Evolutionary conservation across 768 basidiomycete genomes (phyloP), one percentile per base, ranked within the genome.

Genomic region (Mycena capillaripes): DNA sequence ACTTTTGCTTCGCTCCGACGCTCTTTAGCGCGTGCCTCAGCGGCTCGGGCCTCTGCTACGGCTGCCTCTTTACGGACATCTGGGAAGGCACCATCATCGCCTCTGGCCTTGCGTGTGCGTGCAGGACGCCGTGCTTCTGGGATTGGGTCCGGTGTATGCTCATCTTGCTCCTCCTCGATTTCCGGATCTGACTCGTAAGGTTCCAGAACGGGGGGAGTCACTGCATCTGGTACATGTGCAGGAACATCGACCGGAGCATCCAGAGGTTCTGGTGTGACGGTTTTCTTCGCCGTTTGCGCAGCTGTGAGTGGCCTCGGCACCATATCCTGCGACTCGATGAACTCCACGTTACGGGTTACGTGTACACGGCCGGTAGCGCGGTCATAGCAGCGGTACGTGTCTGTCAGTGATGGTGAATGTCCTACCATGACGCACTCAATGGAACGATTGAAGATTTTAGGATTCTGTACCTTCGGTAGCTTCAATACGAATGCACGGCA

Each of bases 391-490:
- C 27, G 50, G 63, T 64, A 64, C 30, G 32, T 46, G 17, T 27
- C 23, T 2, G 30, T 17, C 17, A 25, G 19, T 40, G 48, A 32
- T 11, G 52, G 50, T 10, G 48, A 53, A 36, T 64, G 53, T 7
- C 63, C 63, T 0, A 64, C n/a, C 56, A 30, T 60, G 30, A 23
- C 72, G 50, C 27, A 55, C 29, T 56, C 58, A 23, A 34, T 52
- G 9, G 12, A 75, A 4, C 29, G 70, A 73, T 34, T 62, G 38
- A 30, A 66, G 50, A 55, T 65, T 25, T 29, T 58, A 0, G 14
- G 72, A 52, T 48, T 66, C 38, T 1, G 52, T 25, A 0, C n/a
- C 25, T 75, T 75, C 2, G 72, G 69, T 3, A 56, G 53, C 1
- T 46, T 57, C 29, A 56, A 21, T 0, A 55, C 27, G 12, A 42